Evolutionary conservation across 768 basidiomycete genomes (phyloP).

Genomic region (Termitomyces titanicus): DNA sequence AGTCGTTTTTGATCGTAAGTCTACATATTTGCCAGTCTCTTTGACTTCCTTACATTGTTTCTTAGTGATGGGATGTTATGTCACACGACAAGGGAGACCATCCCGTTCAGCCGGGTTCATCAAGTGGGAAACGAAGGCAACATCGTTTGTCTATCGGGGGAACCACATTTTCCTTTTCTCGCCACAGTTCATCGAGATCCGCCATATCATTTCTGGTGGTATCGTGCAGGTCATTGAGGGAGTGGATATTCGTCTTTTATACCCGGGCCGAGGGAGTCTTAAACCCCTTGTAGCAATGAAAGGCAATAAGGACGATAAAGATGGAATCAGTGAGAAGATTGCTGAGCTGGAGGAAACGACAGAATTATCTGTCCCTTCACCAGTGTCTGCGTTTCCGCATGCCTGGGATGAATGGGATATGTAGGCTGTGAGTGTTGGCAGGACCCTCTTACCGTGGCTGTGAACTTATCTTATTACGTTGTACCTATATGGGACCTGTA

Average conservation of each 20-base stretch:
- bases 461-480: neutral
- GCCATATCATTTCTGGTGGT: conserved; percentile 56
- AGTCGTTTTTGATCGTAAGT: conserved; percentile 72
- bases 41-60: neutral
- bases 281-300: conserved; percentile 62
- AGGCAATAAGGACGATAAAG: conserved; percentile 53
- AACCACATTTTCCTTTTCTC: conserved; percentile 72
- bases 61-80: conserved; percentile 72
- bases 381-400: conserved; percentile 28
- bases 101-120: conserved; percentile 59
- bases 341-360: conserved; percentile 68
- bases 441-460: neutral
- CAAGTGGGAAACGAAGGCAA: conserved; percentile 75
- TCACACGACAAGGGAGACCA: conserved; percentile 66
- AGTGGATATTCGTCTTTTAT: conserved; percentile 61
- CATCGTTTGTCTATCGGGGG: conserved; percentile 56
- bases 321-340: conserved; percentile 58
- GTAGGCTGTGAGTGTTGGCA: conserved; percentile 18
- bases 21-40: neutral
- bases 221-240: conserved; percentile 86
- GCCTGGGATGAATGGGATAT: conserved; percentile 81
- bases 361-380: conserved; percentile 40
- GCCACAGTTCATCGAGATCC: conserved; percentile 70
- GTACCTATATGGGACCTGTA: neutral
- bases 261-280: conserved; percentile 42